These are phyloP conservation scores for Apophysomyces trapeziformis DNA, from an alignment of 371 early-diverging fungal species.

Conservation along the genomic window DNA sequence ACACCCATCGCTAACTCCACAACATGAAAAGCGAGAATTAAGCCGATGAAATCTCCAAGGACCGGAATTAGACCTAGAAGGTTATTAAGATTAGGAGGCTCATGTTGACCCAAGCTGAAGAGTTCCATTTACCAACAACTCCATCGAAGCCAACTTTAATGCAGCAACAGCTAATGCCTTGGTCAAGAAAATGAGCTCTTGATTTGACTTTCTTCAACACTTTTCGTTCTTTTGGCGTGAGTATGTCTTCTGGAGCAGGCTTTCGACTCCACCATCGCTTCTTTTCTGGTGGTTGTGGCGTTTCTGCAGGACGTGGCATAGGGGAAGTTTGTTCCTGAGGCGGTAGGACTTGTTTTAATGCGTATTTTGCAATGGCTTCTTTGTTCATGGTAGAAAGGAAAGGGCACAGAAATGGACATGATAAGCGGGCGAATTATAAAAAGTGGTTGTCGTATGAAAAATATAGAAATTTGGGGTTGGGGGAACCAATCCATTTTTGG, in stretches of 20 bases:
- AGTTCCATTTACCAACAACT: constrained; percentile 26
- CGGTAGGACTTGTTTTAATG: neutral
- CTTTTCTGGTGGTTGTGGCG: neutral
- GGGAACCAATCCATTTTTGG: too few species aligned
- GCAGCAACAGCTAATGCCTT: constrained; percentile 32
- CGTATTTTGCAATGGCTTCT: neutral
- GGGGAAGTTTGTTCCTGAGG: neutral
- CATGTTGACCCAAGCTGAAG: neutral
- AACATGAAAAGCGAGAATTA: constrained; percentile 26
- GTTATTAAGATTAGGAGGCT: neutral
- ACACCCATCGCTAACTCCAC: constrained; percentile 23
- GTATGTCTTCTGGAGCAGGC: constrained; percentile 9
- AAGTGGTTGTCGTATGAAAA: too few species aligned
- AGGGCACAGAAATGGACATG: neutral
- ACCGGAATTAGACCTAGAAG: constrained; percentile 31
- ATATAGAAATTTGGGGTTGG: too few species aligned
- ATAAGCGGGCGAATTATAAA: too few species aligned
- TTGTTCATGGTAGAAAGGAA: constrained; percentile 7
- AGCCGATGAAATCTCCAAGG: constrained; percentile 41
- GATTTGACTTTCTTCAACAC: constrained; percentile 25
- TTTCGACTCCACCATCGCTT: constrained; percentile 20
- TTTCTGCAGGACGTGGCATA: neutral
- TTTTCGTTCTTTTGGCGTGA: constrained; percentile 17
- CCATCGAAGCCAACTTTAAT: constrained; percentile 33
- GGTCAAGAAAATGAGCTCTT: constrained; percentile 24